Evolutionary conservation across 345 rosid species (phyloP).

Genomic region (Ceriops zippeliana): DNA sequence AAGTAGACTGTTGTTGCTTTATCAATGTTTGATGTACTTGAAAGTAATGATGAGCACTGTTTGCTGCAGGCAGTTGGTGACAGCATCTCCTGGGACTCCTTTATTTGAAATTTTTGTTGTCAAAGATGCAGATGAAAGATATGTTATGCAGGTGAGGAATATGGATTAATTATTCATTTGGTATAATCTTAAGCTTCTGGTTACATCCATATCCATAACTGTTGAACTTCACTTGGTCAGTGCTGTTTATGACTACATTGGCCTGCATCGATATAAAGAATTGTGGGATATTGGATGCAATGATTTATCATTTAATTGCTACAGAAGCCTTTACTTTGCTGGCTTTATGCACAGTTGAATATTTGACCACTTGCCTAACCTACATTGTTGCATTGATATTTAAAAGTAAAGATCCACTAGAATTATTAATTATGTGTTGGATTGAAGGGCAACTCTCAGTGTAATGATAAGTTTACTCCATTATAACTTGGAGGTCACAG

Average conservation of each 20-base stretch:
- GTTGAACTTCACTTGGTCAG: neutral
- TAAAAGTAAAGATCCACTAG: too few species aligned
- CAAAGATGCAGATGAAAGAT: conserved; percentile 58
- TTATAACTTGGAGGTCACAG: too few species aligned
- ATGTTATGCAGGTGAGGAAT: conserved; percentile 68
- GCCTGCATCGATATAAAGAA: neutral
- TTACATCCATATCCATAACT: neutral
- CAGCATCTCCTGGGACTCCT: conserved; percentile 79
- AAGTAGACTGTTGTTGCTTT: conserved; percentile 20
- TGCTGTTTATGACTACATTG: neutral
- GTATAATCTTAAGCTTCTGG: neutral
- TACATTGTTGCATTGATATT: too few species aligned
- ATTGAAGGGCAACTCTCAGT: too few species aligned
- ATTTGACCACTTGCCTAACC: too few species aligned
- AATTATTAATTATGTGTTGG: too few species aligned
- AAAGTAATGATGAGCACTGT: conserved; percentile 17
- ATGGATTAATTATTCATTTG: conserved; percentile 11
- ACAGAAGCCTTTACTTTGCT: too few species aligned
- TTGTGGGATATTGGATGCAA: too few species aligned
- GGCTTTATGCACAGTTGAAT: too few species aligned
- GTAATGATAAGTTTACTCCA: too few species aligned
- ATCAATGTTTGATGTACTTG: conserved; percentile 11
- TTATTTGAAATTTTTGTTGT: conserved; percentile 91
- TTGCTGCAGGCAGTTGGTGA: conserved; percentile 75
- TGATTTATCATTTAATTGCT: too few species aligned